Evolutionary conservation across 495 filamentous ascomycete species (phyloP).

Genomic region (Tuber borchii): DNA sequence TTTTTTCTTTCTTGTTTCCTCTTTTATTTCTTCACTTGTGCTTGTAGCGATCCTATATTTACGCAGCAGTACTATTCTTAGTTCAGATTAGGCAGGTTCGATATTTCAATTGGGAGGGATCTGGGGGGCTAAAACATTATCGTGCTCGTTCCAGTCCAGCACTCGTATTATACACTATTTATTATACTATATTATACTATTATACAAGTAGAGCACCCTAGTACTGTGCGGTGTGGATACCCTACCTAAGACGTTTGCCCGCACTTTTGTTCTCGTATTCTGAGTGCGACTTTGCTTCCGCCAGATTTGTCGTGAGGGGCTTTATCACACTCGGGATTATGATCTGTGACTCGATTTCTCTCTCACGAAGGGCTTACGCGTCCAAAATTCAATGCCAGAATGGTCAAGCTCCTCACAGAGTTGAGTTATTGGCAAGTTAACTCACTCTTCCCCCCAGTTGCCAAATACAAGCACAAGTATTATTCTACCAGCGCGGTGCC

Average conservation of each 20-base stretch:
- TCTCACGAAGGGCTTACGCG: neutral
- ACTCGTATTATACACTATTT: neutral
- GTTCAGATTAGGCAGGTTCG: neutral
- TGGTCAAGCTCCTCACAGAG: too few relatives aligned
- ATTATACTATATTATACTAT: neutral
- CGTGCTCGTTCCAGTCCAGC: neutral
- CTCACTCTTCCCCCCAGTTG: too few relatives aligned
- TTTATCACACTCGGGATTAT: neutral
- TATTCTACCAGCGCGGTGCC: too few relatives aligned
- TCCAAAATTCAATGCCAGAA: neutral
- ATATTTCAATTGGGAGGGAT: neutral
- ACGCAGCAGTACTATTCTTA: neutral
- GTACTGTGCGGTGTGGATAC: neutral
- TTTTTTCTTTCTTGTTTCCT: neutral
- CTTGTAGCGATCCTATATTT: neutral
- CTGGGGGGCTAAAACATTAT: neutral
- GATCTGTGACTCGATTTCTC: neutral
- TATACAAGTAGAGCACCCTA: neutral
- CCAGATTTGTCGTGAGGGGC: neutral
- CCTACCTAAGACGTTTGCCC: neutral
- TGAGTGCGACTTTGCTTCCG: neutral
- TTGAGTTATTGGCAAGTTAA: too few relatives aligned
- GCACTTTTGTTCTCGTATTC: neutral
- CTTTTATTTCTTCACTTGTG: neutral
- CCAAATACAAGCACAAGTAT: too few relatives aligned